phyloP scores from a whole-genome alignment of 176 grass and related monocot species.

The Juncus effusus region DNA sequence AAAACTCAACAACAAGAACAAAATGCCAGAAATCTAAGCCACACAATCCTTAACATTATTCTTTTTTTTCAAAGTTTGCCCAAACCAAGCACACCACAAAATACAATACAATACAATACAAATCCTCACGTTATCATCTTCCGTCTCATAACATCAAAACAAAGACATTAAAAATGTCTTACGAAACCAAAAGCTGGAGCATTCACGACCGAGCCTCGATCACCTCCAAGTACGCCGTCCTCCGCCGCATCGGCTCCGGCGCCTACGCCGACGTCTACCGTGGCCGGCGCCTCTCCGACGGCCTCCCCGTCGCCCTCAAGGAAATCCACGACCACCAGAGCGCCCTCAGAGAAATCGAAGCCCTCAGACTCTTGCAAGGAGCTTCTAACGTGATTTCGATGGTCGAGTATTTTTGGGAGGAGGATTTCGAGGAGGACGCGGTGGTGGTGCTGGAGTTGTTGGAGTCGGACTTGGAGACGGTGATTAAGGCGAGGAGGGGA shows the following conservation, averaged over 20 bases:
- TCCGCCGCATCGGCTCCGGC: conserved; percentile 68
- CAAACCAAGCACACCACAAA: no score
- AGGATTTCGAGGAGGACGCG: conserved; percentile 61
- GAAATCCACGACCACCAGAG: conserved; percentile 88
- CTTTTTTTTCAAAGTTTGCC: no score
- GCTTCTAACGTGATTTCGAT: conserved; percentile 59
- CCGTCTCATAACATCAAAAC: neutral
- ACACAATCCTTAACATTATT: no score
- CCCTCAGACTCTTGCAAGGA: conserved; percentile 44
- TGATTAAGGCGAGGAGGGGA: conserved; percentile 43
- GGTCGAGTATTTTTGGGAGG: conserved; percentile 67
- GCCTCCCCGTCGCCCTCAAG: conserved; percentile 67
- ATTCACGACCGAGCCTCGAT: conserved; percentile 73
- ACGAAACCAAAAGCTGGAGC: conserved; percentile 68
- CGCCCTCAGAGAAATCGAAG: conserved; percentile 73
- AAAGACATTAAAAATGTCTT: conserved; percentile 39
- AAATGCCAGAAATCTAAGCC: no score
- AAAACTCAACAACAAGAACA: no score
- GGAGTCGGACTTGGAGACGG: conserved; percentile 46
- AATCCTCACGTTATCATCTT: neutral
- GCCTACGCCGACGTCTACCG: conserved; percentile 94
- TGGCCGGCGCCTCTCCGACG: conserved; percentile 73
- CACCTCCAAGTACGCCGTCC: conserved; percentile 66
- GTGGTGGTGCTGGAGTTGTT: conserved; percentile 92
- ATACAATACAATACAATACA: neutral